Evolutionary conservation across 2,329 filamentous ascomycete genomes (phyloP).

Genomic region (Clarireedia monteithiana): DNA sequence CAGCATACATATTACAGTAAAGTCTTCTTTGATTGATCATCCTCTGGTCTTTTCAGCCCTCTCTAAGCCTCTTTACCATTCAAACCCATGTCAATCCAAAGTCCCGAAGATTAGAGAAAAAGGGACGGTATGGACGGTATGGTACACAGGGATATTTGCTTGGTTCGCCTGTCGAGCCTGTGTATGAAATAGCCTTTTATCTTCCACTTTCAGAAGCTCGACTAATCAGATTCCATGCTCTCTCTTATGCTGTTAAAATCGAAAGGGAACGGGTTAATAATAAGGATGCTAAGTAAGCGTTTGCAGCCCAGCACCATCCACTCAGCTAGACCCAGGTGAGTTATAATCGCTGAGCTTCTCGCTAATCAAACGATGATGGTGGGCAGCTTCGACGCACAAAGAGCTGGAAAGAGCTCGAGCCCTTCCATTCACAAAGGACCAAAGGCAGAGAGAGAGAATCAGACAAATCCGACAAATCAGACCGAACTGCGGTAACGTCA

Average conservation of each 20-base stretch:
- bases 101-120: not conserved
- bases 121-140: not conserved
- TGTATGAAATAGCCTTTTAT: not conserved
- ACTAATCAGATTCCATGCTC: not conserved
- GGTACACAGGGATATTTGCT: not conserved
- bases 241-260: not conserved
- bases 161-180: not conserved
- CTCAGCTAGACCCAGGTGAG: no score
- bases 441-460: not conserved
- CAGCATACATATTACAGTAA: no score
- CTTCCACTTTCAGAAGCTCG: not conserved
- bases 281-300: no score
- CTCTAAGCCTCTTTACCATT: not conserved
- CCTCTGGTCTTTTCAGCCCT: not conserved
- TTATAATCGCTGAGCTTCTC: no score
- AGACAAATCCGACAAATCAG: no score
- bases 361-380: not conserved
- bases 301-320: no score
- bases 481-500: no score
- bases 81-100: not conserved
- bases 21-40: not conserved
- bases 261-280: not conserved
- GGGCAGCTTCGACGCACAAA: not conserved
- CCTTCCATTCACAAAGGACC: not conserved
- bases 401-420: not conserved